Evolutionary conservation across 1,284 basidiomycete genomes (phyloP).

Genomic region (Apiotrichum laibachii): DNA sequence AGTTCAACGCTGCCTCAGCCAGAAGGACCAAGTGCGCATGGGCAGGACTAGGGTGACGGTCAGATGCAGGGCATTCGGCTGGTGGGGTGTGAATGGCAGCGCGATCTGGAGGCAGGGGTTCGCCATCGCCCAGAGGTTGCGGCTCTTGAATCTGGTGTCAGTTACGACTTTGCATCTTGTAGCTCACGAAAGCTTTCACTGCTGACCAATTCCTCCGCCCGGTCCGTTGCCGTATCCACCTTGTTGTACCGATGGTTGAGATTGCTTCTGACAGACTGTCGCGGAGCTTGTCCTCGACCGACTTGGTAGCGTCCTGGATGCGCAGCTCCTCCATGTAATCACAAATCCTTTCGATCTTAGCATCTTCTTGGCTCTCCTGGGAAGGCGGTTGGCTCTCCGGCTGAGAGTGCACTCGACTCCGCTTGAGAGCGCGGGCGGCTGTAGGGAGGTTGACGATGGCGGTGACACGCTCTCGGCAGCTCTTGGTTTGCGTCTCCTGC

Average conservation of each 20-base stretch:
- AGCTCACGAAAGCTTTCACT: conserved; percentile 9
- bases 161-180: neutral
- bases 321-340: neutral
- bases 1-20: too few relatives aligned
- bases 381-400: neutral
- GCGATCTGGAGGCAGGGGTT: too few relatives aligned
- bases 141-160: too few relatives aligned
- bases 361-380: conserved; percentile 2
- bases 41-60: too few relatives aligned
- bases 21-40: too few relatives aligned
- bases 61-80: too few relatives aligned
- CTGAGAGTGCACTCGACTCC: neutral
- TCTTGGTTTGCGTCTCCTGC: conserved; percentile 5
- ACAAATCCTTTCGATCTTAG: neutral
- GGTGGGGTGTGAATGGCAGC: too few relatives aligned
- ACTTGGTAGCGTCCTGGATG: neutral
- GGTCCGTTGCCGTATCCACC: conserved; percentile 18
- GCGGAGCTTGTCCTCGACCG: neutral
- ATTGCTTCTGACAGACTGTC: conserved; percentile 15
- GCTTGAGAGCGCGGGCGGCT: too few relatives aligned
- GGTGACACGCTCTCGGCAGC: neutral
- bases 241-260: conserved; percentile 14
- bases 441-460: neutral
- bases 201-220: neutral
- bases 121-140: too few relatives aligned